Evolutionary conservation across 768 basidiomycete species (phyloP).

Genomic region (Boletus edulis): DNA sequence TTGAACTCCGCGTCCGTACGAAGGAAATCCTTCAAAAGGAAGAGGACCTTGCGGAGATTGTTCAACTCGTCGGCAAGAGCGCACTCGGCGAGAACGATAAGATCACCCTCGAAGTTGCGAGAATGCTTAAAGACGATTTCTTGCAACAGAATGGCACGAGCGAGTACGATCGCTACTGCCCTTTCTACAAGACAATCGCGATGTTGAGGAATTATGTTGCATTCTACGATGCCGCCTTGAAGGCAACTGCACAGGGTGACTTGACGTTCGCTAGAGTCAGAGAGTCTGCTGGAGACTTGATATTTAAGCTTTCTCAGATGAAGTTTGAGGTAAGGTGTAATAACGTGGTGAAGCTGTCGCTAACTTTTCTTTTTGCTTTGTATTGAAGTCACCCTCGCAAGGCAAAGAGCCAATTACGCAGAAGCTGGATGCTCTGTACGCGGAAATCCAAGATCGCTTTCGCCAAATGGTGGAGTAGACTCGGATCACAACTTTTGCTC

Average conservation of each 20-base stretch:
- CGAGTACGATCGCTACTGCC: constrained; percentile 95
- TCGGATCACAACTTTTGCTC: background rate
- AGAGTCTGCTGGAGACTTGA: constrained; percentile 80
- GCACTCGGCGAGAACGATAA: constrained; percentile 97
- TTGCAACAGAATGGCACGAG: constrained; percentile 99
- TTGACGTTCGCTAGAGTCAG: constrained; percentile 85
- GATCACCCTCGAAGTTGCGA: constrained; percentile 95
- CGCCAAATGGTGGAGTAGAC: constrained; percentile 75
- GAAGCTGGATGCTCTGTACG: constrained; percentile 77
- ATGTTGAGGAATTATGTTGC: constrained; percentile 95
- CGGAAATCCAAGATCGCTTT: constrained; percentile 93
- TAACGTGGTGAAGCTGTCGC: background rate
- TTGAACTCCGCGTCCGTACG: constrained; percentile 86
- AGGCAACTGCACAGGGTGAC: constrained; percentile 79
- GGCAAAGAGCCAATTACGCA: constrained; percentile 80
- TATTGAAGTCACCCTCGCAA: constrained; percentile 78
- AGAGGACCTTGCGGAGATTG: constrained; percentile 97
- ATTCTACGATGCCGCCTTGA: constrained; percentile 89
- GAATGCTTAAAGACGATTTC: constrained; percentile 97
- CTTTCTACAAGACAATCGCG: constrained; percentile 97
- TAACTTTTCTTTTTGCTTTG: constrained; percentile 13
- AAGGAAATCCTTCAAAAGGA: constrained; percentile 99
- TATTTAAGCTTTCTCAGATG: constrained; percentile 99
- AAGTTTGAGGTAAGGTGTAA: constrained; percentile 81
- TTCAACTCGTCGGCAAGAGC: constrained; percentile 98